A percentile compares a stretch with the other conserved stretches of the same genome.
These are phyloP conservation scores for Neurospora sp. DNA, from an alignment of 495 filamentous ascomycete genomes.

Conservation along the genomic window DNA sequence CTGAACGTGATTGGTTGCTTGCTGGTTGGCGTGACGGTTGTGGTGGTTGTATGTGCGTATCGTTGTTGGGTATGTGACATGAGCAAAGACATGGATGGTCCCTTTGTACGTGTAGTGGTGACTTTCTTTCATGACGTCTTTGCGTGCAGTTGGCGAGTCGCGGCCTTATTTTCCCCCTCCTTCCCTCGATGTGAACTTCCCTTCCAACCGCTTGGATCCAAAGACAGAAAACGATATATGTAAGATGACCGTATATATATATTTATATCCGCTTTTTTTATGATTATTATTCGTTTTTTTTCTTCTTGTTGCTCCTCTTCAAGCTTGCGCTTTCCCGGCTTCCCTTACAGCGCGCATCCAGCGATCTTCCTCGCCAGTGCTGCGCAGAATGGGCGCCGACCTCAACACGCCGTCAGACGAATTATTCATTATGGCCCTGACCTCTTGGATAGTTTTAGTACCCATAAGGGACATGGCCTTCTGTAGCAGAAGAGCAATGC, in stretches of 20 bases:
- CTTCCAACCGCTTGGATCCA: neutral
- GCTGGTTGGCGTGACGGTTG: neutral
- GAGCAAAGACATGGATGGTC: neutral
- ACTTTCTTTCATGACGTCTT: slow-evolving; percentile 4
- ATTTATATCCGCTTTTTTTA: neutral
- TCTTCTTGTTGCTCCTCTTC: neutral
- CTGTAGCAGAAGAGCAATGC: slow-evolving; percentile 56
- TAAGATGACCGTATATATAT: neutral
- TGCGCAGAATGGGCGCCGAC: slow-evolving; percentile 9
- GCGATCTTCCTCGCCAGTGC: slow-evolving; percentile 24
- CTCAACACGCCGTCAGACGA: neutral
- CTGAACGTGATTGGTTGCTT: neutral
- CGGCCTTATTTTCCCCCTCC: neutral
- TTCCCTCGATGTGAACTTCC: neutral
- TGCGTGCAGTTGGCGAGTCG: neutral
- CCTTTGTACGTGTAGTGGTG: slow-evolving; percentile 1
- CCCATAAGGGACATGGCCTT: slow-evolving; percentile 32
- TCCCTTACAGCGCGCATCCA: slow-evolving; percentile 27
- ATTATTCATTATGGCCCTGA: slow-evolving; percentile 19
- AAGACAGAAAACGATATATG: neutral
- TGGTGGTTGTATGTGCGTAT: neutral
- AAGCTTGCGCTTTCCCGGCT: slow-evolving; percentile 18
- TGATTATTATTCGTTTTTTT: neutral
- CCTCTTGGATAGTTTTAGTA: slow-evolving; percentile 21
- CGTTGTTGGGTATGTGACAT: slow-evolving; percentile 1